Conservation (phyloP, 2,329 filamentous ascomycete species). For the Fonsecaea pedrosoi region DNA sequence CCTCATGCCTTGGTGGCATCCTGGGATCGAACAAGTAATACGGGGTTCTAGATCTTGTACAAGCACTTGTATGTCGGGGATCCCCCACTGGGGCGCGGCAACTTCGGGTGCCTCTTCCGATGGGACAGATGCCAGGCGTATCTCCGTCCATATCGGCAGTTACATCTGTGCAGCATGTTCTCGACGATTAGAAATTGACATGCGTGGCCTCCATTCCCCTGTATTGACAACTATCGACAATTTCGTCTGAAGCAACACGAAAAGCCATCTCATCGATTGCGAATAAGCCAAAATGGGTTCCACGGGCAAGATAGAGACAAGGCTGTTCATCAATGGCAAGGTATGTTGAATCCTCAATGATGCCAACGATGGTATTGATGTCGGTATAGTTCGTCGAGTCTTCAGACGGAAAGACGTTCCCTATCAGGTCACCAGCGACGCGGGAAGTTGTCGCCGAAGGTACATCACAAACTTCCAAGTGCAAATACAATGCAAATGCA, state of each 20-base stretch:
- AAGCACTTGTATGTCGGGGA: background rate
- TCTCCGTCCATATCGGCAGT: slow-evolving; percentile 3
- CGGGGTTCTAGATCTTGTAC: background rate
- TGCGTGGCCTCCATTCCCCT: background rate
- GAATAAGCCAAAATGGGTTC: slow-evolving; percentile 26
- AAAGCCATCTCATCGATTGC: background rate
- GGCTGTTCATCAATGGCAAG: slow-evolving; percentile 46
- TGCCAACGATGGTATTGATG: slow-evolving; percentile 1
- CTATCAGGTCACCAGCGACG: slow-evolving; percentile 44
- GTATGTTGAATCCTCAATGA: slow-evolving; percentile 28
- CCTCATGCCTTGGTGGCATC: background rate
- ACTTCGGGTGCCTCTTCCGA: slow-evolving; percentile 1
- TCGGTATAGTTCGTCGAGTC: slow-evolving; percentile 41
- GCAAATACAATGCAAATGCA: background rate
- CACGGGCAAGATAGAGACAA: slow-evolving; percentile 42
- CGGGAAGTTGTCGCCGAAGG: slow-evolving; percentile 43
- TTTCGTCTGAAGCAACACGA: background rate
- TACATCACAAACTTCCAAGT: slow-evolving; percentile 14
- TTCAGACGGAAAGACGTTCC: slow-evolving; percentile 43
- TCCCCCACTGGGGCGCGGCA: background rate
- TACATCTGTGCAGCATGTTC: background rate
- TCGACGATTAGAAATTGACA: slow-evolving; percentile 1
- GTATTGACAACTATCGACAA: background rate
- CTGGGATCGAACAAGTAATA: background rate
- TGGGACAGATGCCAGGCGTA: background rate